Percentiles rank a stretch among this genome's conserved stretches.
Evolutionary conservation across 768 basidiomycete species (phyloP).

Genomic region (Piloderma croceum): DNA sequence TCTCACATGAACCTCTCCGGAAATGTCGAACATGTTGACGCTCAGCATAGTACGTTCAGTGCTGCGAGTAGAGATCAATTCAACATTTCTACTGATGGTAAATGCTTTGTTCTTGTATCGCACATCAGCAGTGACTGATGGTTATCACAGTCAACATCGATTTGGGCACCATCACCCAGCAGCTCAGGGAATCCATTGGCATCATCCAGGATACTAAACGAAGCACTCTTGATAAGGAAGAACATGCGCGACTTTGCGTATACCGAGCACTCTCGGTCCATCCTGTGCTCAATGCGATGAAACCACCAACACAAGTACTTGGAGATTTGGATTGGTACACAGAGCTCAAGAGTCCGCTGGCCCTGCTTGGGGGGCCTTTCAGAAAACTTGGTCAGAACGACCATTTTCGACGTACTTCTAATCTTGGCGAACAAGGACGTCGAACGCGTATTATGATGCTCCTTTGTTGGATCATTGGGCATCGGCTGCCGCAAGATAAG

Average conservation of each 20-base stretch:
- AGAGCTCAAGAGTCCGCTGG: slow-evolving; percentile 5
- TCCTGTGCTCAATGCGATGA: slow-evolving; percentile 17
- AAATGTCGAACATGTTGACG: no score
- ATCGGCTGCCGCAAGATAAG: slow-evolving; percentile 13
- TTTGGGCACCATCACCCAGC: no score
- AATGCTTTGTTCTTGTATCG: no score
- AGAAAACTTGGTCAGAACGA: slow-evolving; percentile 12
- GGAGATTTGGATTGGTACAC: slow-evolving; percentile 16
- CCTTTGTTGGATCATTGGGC: slow-evolving; percentile 19
- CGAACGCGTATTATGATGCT: slow-evolving; percentile 19
- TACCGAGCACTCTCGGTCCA: slow-evolving; percentile 16
- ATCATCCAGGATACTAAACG: no score
- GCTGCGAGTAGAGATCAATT: no score
- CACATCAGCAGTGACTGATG: no score
- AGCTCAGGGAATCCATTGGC: no score
- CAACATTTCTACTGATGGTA: no score
- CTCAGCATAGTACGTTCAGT: no score
- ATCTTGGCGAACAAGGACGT: slow-evolving; percentile 13
- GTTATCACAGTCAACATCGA: no score
- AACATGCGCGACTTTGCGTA: slow-evolving; percentile 12
- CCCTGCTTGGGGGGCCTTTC: slow-evolving; percentile 2
- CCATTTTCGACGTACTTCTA: slow-evolving; percentile 14
- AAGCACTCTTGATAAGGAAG: slow-evolving; percentile 13
- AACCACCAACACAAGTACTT: slow-evolving; percentile 13
- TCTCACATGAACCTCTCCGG: no score